These are phyloP conservation scores for Schwanniomyces pseudopolymorphus DNA, from an alignment of 805 yeast species.

Conservation along the genomic window DNA sequence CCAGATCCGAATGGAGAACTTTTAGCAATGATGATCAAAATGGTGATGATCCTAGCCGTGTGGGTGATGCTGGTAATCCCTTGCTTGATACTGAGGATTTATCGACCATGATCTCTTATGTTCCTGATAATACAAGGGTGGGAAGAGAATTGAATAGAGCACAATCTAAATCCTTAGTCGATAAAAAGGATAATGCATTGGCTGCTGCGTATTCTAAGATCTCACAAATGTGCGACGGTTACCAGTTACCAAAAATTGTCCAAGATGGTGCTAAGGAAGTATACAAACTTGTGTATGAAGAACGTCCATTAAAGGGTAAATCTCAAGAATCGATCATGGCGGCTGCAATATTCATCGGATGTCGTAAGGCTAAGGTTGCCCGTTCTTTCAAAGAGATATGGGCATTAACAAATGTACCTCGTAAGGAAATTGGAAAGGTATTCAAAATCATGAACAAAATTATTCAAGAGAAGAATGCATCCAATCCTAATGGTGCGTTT, in stretches of 20 bases:
- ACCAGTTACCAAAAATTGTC: constrained; percentile 88
- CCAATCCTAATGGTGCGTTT: constrained; percentile 43
- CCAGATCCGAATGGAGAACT: constrained; percentile 98
- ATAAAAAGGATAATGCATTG: constrained; percentile 82
- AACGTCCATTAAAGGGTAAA: constrained; percentile 81
- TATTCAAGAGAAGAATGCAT: constrained; percentile 55
- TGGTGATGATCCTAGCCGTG: constrained; percentile 98
- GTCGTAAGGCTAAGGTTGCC: constrained; percentile 90
- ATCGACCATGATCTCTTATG: constrained; percentile 87
- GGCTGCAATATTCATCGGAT: constrained; percentile 91
- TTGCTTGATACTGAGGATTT: constrained; percentile 87
- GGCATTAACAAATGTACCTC: constrained; percentile 90
- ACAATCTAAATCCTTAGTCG: constrained; percentile 81
- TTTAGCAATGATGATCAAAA: constrained; percentile 97
- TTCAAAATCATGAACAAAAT: constrained; percentile 73
- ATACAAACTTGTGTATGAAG: constrained; percentile 86
- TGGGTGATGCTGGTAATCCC: constrained; percentile 96
- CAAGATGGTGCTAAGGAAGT: constrained; percentile 98
- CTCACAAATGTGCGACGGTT: constrained; percentile 96
- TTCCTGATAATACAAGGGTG: constrained; percentile 77
- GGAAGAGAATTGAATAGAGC: constrained; percentile 92
- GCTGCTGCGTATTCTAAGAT: constrained; percentile 88
- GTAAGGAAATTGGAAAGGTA: constrained; percentile 91
- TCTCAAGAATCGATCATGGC: constrained; percentile 95
- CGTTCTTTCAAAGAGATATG: constrained; percentile 95